Evolutionary conservation across 1,139 yeast genomes (phyloP).

Genomic region (Suhomyces bokatorum): DNA sequence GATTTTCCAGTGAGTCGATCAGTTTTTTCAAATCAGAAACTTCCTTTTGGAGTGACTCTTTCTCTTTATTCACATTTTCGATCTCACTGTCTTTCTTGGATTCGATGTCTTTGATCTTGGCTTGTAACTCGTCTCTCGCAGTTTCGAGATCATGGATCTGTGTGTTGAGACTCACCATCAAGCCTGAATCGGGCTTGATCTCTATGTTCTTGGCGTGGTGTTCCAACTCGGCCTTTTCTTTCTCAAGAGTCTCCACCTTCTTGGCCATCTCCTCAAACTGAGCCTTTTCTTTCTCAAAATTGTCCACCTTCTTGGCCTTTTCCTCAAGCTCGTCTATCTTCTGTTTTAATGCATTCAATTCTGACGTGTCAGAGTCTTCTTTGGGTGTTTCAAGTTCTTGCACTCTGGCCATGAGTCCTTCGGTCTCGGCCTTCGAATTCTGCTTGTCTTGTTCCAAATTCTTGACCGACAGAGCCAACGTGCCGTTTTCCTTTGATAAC

Average conservation of each 20-base stretch:
- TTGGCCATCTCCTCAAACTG: constrained; percentile 8
- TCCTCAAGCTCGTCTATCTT: constrained; percentile 10
- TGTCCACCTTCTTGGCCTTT: neutral
- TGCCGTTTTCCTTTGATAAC: constrained; percentile 18
- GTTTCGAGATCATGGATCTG: constrained; percentile 10
- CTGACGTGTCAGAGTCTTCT: constrained; percentile 10
- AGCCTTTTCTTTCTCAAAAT: constrained; percentile 2
- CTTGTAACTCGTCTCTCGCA: constrained; percentile 1
- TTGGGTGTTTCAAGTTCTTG: constrained; percentile 8
- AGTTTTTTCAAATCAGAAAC: neutral
- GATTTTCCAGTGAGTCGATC: neutral
- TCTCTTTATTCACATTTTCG: neutral
- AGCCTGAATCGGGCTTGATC: neutral
- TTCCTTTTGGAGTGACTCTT: constrained; percentile 2
- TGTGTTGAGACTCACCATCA: neutral
- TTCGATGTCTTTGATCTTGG: constrained; percentile 11
- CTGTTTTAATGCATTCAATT: constrained; percentile 14
- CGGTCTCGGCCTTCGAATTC: neutral
- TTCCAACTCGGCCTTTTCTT: neutral
- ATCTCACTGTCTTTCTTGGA: neutral
- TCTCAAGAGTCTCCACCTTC: neutral
- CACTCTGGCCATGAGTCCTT: neutral
- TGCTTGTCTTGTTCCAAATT: constrained; percentile 8
- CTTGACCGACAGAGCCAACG: constrained; percentile 12
- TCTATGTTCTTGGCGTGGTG: neutral